Evolutionary conservation across 2,329 filamentous ascomycete species (phyloP), one percentile per base, ranked within the genome.

Genomic region (Fusarium sp.): DNA sequence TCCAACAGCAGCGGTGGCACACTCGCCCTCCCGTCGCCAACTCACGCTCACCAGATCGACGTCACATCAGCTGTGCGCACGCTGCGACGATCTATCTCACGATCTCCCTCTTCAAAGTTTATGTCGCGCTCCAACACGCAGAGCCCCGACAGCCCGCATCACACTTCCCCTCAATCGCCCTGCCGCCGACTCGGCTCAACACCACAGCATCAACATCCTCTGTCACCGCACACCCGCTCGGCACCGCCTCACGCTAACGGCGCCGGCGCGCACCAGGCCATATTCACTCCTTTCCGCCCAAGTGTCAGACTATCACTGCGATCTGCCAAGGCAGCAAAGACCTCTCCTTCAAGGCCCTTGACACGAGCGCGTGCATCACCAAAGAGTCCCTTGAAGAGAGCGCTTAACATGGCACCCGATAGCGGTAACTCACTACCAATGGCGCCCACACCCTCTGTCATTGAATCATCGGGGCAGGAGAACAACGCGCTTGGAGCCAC

Each of bases 61-160:
- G 89, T 93, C 70, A 90, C 91, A 67, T 89, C 92, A 55, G 90
- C 92, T 64, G 91, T 97, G 69, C 88, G 93, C 76, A 92, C 93
- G 75, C 84, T 97, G 63, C 88, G 94, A 70, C 91, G 93, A 73
- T 97, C 95, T 25, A 85, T 97, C 69, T 97, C 94, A 62, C 88
- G 93, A 74, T 97, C 95, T n/a, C 95, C 95, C 10, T 97, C 44
- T 29, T 49, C 95, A 31, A 97, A 96, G 79, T 95, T 96, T 61
- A 82, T 96, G 34, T 78, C 80, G 55, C 83, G 84, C 68, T 78
- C 82, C 49, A 79, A 79, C 46, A 86, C 85, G 0, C 81, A 84
- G 67, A 81, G 77, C 63, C 84, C 84, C 13, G 80, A 84, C 36
- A 80, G 78, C 62, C 87, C 88, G 60, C 81, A 83, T 49, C 78